Evolutionary conservation across 352 stramenopile genomes (phyloP).

Genomic region (Hyaloperonospora arabidopsidis): DNA sequence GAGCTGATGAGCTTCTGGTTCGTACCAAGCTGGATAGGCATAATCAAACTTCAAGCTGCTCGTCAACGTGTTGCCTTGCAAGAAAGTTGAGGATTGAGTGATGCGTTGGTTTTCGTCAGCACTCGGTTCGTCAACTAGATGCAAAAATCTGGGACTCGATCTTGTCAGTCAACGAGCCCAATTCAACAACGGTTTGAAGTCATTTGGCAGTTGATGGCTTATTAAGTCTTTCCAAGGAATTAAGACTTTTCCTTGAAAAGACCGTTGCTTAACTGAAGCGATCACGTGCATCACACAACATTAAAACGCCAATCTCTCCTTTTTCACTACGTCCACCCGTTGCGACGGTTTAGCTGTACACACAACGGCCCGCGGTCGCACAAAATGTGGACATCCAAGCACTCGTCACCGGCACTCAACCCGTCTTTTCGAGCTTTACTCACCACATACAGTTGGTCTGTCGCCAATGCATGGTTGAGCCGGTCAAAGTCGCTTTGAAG

Average conservation of each 20-base stretch:
- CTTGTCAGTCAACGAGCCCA: too few species aligned
- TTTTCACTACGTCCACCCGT: too few species aligned
- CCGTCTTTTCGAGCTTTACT: conserved; percentile 4
- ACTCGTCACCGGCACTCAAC: not conserved
- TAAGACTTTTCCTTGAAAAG: too few species aligned
- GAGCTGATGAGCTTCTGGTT: conserved; percentile 21
- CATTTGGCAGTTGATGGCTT: too few species aligned
- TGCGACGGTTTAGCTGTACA: conserved; percentile 1
- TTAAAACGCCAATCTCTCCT: too few species aligned
- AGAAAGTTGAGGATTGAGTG: conserved; percentile 5
- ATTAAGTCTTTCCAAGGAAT: too few species aligned
- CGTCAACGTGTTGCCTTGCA: conserved; percentile 9
- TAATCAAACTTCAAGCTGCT: conserved; percentile 3
- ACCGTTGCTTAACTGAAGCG: too few species aligned
- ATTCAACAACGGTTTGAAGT: too few species aligned
- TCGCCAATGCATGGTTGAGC: conserved; percentile 13
- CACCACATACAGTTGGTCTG: conserved; percentile 20
- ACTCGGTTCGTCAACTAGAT: too few species aligned
- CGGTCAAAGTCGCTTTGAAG: conserved; percentile 19
- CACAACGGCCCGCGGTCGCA: not conserved
- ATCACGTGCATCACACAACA: too few species aligned
- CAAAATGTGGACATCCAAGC: conserved; percentile 7
- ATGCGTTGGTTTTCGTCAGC: too few species aligned
- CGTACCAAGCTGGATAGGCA: conserved; percentile 16
- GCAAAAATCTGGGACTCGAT: too few species aligned